These are phyloP conservation scores for Hypoxylon rickii DNA, from an alignment of 495 filamentous ascomycete species.

Conservation along the genomic window DNA sequence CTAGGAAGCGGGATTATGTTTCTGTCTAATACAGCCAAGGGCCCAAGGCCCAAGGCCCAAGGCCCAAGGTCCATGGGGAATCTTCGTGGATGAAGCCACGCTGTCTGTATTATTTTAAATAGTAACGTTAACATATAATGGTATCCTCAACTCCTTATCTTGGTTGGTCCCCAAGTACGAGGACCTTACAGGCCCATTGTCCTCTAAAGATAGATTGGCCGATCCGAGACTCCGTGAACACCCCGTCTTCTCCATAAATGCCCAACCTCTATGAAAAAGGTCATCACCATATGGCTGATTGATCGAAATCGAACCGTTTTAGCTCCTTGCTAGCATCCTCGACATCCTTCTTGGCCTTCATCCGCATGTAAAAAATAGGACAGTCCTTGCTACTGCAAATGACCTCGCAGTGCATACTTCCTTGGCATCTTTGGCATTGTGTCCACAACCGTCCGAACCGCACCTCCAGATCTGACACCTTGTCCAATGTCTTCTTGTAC, in stretches of 20 bases:
- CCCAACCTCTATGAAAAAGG: not conserved
- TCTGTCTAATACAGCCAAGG: no score
- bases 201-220: not conserved
- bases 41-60: no score
- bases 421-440: conserved; percentile 97
- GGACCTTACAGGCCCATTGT: not conserved
- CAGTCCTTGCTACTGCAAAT: conserved; percentile 96
- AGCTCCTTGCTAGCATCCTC: conserved; percentile 94
- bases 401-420: conserved; percentile 95
- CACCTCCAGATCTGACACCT: conserved; percentile 89
- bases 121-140: conserved; percentile 15
- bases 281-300: conserved; percentile 52
- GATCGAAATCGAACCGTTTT: conserved; percentile 85
- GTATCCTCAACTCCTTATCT: conserved; percentile 14
- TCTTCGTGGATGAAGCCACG: not conserved
- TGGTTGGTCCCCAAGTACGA: not conserved
- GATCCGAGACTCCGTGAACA: conserved; percentile 22
- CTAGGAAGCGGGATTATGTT: no score
- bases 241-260: conserved; percentile 14
- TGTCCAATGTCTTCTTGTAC: conserved; percentile 87
- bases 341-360: conserved; percentile 99
- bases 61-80: not conserved
- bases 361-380: conserved; percentile 99
- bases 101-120: conserved; percentile 2
- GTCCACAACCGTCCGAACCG: conserved; percentile 94